Percentiles rank a stretch among this genome's conserved stretches.
phyloP scores from a whole-genome alignment of 352 stramenopile genomes.

The Globisporangium uncinulatum region DNA sequence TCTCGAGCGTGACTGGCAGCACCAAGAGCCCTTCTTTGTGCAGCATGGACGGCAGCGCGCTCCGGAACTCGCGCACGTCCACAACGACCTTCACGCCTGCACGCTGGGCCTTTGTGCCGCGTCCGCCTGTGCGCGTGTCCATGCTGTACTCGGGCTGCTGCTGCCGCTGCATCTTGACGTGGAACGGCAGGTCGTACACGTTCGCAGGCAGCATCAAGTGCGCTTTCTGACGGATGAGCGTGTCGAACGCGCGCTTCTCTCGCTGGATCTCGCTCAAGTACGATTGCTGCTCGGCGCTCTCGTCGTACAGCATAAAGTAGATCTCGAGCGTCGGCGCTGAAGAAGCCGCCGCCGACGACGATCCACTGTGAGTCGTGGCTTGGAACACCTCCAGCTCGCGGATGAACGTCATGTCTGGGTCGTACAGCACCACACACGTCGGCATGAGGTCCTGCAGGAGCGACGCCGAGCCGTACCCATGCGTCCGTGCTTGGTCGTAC shows the following conservation, averaged over 20 bases:
- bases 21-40: constrained; percentile 92
- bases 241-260: constrained; percentile 96
- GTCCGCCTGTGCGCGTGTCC: constrained; percentile 67
- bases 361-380: constrained; percentile 27
- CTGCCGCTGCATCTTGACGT: constrained; percentile 60
- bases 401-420: constrained; percentile 93
- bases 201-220: constrained; percentile 88
- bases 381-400: constrained; percentile 94
- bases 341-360: not conserved
- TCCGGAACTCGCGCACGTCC: constrained; percentile 97
- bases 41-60: constrained; percentile 94
- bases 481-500: constrained; percentile 68
- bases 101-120: constrained; percentile 28
- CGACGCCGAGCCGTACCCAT: constrained; percentile 46
- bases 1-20: constrained; percentile 92
- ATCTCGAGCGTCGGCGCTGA: constrained; percentile 52
- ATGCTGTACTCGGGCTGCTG: constrained; percentile 69
- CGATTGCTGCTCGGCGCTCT: constrained; percentile 94
- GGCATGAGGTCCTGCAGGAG: constrained; percentile 90
- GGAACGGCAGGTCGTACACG: constrained; percentile 75
- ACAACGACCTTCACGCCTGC: constrained; percentile 83
- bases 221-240: constrained; percentile 94
- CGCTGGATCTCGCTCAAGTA: constrained; percentile 92
- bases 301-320: constrained; percentile 96
- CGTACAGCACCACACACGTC: constrained; percentile 92